phyloP scores from a whole-genome alignment of 768 basidiomycete species.

The Russula dissimulans region DNA sequence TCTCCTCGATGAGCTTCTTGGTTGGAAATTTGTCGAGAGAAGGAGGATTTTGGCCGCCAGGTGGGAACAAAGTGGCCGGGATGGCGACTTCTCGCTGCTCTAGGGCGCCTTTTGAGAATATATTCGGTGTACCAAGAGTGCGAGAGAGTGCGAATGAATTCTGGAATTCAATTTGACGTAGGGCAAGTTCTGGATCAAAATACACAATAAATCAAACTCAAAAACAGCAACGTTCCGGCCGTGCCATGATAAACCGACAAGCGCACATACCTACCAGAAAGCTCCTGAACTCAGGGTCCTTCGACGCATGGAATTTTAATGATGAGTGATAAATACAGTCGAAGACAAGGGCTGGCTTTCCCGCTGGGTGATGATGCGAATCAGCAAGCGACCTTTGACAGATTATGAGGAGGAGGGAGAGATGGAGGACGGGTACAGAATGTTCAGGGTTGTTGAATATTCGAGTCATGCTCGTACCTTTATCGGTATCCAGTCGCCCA shows the following conservation, averaged over 20 bases:
- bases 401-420: background rate
- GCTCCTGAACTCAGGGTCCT: constrained; percentile 54
- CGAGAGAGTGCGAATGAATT: constrained; percentile 53
- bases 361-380: constrained; percentile 36
- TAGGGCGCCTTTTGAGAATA: constrained; percentile 65
- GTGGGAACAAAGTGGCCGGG: constrained; percentile 36
- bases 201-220: background rate
- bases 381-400: background rate
- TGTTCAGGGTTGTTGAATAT: background rate
- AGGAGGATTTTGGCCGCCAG: constrained; percentile 20
- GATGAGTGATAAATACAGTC: constrained; percentile 59
- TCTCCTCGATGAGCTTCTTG: constrained; percentile 43
- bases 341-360: constrained; percentile 59
- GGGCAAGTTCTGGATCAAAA: constrained; percentile 46
- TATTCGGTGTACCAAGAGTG: constrained; percentile 65
- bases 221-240: background rate
- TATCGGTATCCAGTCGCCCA: constrained; percentile 53
- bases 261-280: constrained; percentile 54
- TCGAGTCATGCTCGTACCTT: constrained; percentile 37
- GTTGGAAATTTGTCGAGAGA: constrained; percentile 14
- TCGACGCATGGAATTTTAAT: constrained; percentile 49
- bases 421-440: background rate
- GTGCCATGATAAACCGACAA: background rate
- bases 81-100: constrained; percentile 47
- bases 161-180: constrained; percentile 60